A percentile compares a stretch with the other conserved stretches of the same genome.
phyloP scores from a whole-genome alignment of 495 filamentous ascomycete species.

The Hamigera avellanea region DNA sequence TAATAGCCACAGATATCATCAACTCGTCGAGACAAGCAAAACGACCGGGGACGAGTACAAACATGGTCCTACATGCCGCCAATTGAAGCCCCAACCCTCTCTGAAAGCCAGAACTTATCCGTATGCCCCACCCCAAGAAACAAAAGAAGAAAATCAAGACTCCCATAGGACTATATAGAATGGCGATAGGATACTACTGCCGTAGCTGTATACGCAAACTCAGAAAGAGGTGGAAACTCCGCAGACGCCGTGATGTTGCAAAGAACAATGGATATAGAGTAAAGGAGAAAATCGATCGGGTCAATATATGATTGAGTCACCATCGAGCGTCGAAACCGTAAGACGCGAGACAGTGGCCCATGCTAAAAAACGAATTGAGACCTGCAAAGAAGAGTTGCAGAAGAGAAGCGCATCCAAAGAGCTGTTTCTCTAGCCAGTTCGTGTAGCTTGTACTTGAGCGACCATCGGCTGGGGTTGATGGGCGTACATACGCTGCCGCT shows the following conservation, averaged over 20 bases:
- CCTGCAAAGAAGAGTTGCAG: neutral
- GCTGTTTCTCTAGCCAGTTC: conserved; percentile 16
- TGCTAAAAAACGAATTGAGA: no score
- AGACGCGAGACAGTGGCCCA: no score
- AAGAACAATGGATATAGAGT: neutral
- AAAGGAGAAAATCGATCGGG: neutral
- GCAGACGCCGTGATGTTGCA: neutral
- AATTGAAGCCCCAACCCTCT: neutral
- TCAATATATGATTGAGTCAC: no score
- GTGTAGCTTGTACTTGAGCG: conserved; percentile 26
- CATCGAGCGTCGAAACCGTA: no score
- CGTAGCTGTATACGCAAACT: neutral
- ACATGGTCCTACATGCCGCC: neutral
- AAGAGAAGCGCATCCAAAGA: neutral
- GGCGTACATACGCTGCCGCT: conserved; percentile 54
- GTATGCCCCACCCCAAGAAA: neutral
- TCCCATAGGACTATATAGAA: neutral
- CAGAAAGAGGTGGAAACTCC: neutral
- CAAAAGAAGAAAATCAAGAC: neutral
- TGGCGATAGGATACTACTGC: neutral
- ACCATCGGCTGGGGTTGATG: conserved; percentile 36
- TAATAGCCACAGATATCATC: neutral
- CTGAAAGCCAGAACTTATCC: neutral
- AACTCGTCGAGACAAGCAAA: neutral
- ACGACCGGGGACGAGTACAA: neutral